phyloP scores from a whole-genome alignment of 1,284 basidiomycete species.

The Puccinia polysora region DNA sequence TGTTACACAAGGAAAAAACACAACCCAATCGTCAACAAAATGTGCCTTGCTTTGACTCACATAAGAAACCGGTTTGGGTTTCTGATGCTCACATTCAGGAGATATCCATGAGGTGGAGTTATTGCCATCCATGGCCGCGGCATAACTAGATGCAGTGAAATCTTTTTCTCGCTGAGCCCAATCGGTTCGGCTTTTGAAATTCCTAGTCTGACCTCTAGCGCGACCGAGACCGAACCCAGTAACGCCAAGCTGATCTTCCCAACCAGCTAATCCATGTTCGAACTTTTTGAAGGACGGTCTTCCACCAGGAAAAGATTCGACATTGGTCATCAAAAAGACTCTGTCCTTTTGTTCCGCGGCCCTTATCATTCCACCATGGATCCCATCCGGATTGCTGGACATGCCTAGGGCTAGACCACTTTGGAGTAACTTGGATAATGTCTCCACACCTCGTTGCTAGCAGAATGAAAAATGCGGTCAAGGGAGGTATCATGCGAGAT shows the following conservation, averaged over 20 bases:
- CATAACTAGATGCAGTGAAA: conserved; percentile 46
- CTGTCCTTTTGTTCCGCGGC: conserved; percentile 38
- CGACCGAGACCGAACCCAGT: conserved; percentile 47
- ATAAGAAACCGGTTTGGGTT: no score
- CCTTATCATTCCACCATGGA: conserved; percentile 40
- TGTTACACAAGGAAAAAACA: no score
- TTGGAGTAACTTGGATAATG: conserved; percentile 31
- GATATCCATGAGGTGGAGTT: conserved; percentile 47
- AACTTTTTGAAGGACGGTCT: conserved; percentile 41
- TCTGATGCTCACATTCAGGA: conserved; percentile 46
- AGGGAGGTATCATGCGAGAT: conserved; percentile 19
- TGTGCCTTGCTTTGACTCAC: no score
- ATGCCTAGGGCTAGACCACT: conserved; percentile 41
- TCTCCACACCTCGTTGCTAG: conserved; percentile 42
- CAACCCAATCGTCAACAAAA: no score
- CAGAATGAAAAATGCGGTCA: not conserved
- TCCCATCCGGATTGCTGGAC: conserved; percentile 19
- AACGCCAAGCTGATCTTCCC: conserved; percentile 32
- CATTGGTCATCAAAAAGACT: conserved; percentile 48
- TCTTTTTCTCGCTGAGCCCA: conserved; percentile 46
- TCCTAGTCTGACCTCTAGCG: not conserved
- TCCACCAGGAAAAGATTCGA: conserved; percentile 45
- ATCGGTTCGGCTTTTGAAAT: conserved; percentile 34
- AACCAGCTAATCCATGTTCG: not conserved
- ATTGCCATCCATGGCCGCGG: conserved; percentile 48